Conservation (phyloP, 352 stramenopile species). For the Paralagenidium karlingii region DNA sequence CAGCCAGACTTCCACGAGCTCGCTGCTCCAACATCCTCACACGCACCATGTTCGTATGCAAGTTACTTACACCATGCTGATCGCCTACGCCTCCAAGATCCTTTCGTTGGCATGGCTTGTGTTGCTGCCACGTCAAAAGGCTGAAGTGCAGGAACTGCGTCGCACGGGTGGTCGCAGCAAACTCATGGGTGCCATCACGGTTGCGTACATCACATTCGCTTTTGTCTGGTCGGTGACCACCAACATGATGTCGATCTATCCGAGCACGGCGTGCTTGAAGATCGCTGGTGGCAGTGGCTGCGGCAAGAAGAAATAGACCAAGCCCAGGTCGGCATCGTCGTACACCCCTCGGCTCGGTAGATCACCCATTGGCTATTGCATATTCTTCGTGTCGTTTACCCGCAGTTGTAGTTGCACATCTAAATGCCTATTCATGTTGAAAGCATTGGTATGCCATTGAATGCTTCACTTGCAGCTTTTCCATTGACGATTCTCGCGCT, state of each 20-base stretch:
- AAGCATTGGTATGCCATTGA: too few relatives aligned
- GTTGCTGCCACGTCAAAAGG: slow-evolving; percentile 43
- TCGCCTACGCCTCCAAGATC: slow-evolving; percentile 32
- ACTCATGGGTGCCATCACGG: slow-evolving; percentile 15
- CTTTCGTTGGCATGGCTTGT: slow-evolving; percentile 30
- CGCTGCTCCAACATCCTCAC: too few relatives aligned
- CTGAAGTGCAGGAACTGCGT: slow-evolving; percentile 34
- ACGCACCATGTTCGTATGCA: slow-evolving; percentile 22
- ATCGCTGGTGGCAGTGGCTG: slow-evolving; percentile 33
- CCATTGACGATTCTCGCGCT: too few relatives aligned
- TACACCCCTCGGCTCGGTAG: too few relatives aligned
- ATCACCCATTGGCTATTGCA: too few relatives aligned
- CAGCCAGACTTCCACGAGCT: too few relatives aligned
- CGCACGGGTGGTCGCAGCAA: slow-evolving; percentile 16
- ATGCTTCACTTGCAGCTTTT: too few relatives aligned
- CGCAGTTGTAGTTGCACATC: too few relatives aligned
- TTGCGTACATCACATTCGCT: slow-evolving; percentile 16
- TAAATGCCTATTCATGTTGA: too few relatives aligned
- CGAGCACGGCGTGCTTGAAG: slow-evolving; percentile 32
- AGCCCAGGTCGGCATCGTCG: too few relatives aligned
- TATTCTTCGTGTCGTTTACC: too few relatives aligned
- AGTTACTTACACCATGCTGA: slow-evolving; percentile 28
- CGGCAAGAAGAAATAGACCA: slow-evolving; percentile 7
- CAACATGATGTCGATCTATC: slow-evolving; percentile 45
- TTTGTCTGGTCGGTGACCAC: slow-evolving; percentile 14